Evolutionary conservation across 2,329 filamentous ascomycete genomes (phyloP), one percentile per base, ranked within the genome.

Genomic region (Sporothrix brunneoviolacea): DNA sequence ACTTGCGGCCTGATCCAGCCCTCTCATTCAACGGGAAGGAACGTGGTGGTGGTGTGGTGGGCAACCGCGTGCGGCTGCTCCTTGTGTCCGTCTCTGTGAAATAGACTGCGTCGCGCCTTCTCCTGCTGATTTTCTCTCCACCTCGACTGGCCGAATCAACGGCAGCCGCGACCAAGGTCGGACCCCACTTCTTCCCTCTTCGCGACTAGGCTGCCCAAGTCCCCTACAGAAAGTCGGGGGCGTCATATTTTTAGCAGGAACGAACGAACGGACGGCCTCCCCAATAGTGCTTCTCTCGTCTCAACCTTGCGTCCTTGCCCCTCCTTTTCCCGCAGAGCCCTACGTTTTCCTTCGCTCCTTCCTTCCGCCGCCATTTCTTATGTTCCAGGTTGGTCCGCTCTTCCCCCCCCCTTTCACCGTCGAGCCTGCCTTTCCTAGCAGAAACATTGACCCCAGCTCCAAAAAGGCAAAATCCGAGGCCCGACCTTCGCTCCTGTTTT

Each of bases 261-360:
- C n/a, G n/a, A n/a, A n/a, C n/a, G n/a, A n/a, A n/a, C n/a, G n/a
- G n/a, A n/a, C 28, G 28, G 19, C 41, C 18, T 43, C 16, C 16
- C 41, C 18, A 21, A 10, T 18, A n/a, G 5, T 7, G 8, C 28
- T 35, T 32, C 41, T 13, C 10, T n/a, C 18, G 2, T 27, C 37
- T 16, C 37, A 24, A 13, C 16, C 36, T 38, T 38, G 8, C 15
- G n/a, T 19, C 15, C 46, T 33, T 50, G 30, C 53, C 50, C 50
- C 50, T 48, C 53, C 50, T 52, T 55, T 51, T 42, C 27, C 16
- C 27, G n/a, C 41, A n/a, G n/a, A n/a, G n/a, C n/a, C n/a, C n/a
- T n/a, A n/a, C n/a, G n/a, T n/a, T 43, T 19, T 27, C 36, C 27
- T 42, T 42, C 37, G 16, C 48, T 37, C 44, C 44, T 54, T 41